These are phyloP conservation scores for Capronia coronata DNA, from an alignment of 2,329 filamentous ascomycete genomes.

Conservation along the genomic window DNA sequence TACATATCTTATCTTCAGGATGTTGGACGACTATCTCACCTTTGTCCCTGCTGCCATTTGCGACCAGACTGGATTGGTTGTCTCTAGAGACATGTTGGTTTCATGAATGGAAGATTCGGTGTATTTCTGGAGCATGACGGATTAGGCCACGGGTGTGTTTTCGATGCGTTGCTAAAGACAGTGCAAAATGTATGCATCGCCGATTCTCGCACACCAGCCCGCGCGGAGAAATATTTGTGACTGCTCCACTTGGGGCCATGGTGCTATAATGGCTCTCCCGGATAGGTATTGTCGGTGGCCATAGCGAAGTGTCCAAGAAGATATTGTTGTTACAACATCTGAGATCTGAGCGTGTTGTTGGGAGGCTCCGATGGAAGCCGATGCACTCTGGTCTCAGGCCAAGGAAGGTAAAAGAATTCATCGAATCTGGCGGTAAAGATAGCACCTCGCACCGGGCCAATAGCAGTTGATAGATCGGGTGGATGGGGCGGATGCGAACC, in stretches of 20 bases:
- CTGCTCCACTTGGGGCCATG: too few species aligned
- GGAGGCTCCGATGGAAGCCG: background rate
- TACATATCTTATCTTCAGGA: background rate
- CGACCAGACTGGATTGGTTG: background rate
- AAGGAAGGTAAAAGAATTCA: background rate
- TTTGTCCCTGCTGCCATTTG: background rate
- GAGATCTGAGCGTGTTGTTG: background rate
- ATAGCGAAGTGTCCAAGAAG: background rate
- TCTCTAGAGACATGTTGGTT: background rate
- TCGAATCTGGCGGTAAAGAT: background rate
- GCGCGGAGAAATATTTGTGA: background rate
- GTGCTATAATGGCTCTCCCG: background rate
- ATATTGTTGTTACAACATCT: background rate
- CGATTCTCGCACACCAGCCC: background rate
- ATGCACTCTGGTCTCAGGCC: background rate
- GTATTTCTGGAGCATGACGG: background rate
- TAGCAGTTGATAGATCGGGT: background rate
- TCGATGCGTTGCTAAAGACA: background rate
- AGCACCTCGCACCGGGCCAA: background rate
- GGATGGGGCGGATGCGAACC: background rate
- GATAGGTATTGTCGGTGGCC: background rate
- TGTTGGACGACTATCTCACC: background rate
- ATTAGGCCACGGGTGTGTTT: background rate
- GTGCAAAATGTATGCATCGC: background rate
- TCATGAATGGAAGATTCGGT: background rate